Evolutionary conservation across 192 early-diverging fungal species (phyloP).

Genomic region (Phlyctochytrium arcticum): DNA sequence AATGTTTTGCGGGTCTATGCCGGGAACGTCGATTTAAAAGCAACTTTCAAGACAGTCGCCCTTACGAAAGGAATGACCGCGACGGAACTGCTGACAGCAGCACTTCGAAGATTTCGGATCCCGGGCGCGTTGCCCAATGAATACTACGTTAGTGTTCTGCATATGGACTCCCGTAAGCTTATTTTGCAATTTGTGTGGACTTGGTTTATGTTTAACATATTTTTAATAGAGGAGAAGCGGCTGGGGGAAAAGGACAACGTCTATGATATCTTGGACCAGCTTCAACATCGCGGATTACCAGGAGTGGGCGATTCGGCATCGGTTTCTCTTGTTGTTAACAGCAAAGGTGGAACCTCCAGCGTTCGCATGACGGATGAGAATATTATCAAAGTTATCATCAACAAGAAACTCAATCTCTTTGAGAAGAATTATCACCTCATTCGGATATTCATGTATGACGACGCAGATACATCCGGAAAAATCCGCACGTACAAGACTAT

Average conservation of each 20-base stretch:
- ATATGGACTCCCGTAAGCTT: slow-evolving; percentile 44
- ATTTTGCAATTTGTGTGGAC: not conserved
- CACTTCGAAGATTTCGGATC: slow-evolving; percentile 39
- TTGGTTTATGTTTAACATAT: not conserved
- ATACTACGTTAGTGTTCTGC: slow-evolving; percentile 41
- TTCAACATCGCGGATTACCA: slow-evolving; percentile 36
- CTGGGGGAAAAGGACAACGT: slow-evolving; percentile 30
- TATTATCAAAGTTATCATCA: slow-evolving; percentile 51
- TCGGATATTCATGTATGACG: slow-evolving; percentile 37
- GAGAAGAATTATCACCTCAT: slow-evolving; percentile 46
- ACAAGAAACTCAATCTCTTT: slow-evolving; percentile 47
- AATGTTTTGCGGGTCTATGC: slow-evolving; percentile 47
- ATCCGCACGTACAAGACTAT: slow-evolving; percentile 48
- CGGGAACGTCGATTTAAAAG: slow-evolving; percentile 49
- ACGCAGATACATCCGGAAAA: slow-evolving; percentile 13
- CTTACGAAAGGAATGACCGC: slow-evolving; percentile 38
- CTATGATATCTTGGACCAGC: slow-evolving; percentile 31
- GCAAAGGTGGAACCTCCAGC: slow-evolving; percentile 3
- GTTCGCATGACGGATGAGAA: slow-evolving; percentile 47
- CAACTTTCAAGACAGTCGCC: slow-evolving; percentile 46
- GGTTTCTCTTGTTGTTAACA: slow-evolving; percentile 16
- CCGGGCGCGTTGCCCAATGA: slow-evolving; percentile 25
- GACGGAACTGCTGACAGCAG: slow-evolving; percentile 26
- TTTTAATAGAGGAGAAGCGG: slow-evolving; percentile 31
- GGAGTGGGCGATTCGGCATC: slow-evolving; percentile 28